Base-by-base conservation (phyloP, 1,284 basidiomycete species). In the Grifola frondosa region DNA sequence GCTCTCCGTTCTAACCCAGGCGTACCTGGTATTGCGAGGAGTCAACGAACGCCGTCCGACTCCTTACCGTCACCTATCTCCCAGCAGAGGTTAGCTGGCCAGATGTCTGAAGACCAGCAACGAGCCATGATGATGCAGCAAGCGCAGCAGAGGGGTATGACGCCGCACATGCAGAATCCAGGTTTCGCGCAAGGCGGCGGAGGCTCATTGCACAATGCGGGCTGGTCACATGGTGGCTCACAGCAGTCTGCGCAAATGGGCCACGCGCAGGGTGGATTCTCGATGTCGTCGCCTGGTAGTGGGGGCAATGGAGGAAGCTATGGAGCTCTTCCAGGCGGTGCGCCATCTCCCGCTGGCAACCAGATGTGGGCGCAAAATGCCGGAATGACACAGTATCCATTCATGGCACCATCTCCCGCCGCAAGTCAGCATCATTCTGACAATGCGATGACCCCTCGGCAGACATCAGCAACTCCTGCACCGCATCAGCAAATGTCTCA, bases 21-120 rank as follows among this genome's bases (percentile, higher is more conserved):
- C 22, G 80, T 86, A 46, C 81, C 83, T 1, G 84, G 84, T 5
- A 87, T 88, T 44, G 80, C 84, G 24, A 71, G 85, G 53, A 84
- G 77, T 53, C 74, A 77, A 38, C 72, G 83, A 43, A 87, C 85
- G 30, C 85, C 85, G 17, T 79, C 82, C 15, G 83, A 87, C 42
- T 69, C 72, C 23, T 70, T 69, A 6, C 70, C 76, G 37, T 76
- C 80, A 17, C 81, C 84, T 0, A 74, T 81, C 66, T 78, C 77
- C 33, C 75, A 79, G 26, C 71, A 58, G 39, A 42, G 66, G 43
- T 49, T 63, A 40, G 56, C 63, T 7, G 62, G 62, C 30, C 61
- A 69, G 54, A 64, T 66, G 25, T 67, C 71, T 40, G 75, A 80
- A 26, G 79, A 81, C 33, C 77, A 76, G 50, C 72, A 78, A 59